These are phyloP conservation scores for Erysiphe pulchra DNA, from an alignment of 2,329 filamentous ascomycete genomes.

Conservation along the genomic window DNA sequence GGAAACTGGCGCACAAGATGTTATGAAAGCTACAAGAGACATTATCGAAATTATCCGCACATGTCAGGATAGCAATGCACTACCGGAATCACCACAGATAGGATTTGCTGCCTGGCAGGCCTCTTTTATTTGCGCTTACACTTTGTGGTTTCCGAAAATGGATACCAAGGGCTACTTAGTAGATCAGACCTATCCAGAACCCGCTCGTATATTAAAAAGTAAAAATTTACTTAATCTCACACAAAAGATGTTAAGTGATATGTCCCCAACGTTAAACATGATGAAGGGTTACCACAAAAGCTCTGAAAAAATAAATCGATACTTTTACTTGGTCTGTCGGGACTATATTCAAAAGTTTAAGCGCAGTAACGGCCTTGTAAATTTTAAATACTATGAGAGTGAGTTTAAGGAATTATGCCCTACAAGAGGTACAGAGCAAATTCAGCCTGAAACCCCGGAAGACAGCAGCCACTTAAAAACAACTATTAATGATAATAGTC, in stretches of 20 bases:
- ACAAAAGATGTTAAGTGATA: slow-evolving; percentile 23
- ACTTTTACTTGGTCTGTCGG: slow-evolving; percentile 24
- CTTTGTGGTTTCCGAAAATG: slow-evolving; percentile 41
- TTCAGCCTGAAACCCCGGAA: slow-evolving; percentile 8
- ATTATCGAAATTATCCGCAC: slow-evolving; percentile 39
- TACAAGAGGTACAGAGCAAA: slow-evolving; percentile 6
- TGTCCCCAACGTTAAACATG: slow-evolving; percentile 28
- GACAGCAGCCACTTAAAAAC: slow-evolving; percentile 8
- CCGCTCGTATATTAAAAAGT: neutral
- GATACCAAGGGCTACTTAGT: slow-evolving; percentile 30
- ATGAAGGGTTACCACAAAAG: slow-evolving; percentile 28
- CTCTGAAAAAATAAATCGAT: slow-evolving; percentile 25
- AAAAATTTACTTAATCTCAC: slow-evolving; percentile 17
- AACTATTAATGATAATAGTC: slow-evolving; percentile 9
- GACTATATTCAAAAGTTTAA: slow-evolving; percentile 18
- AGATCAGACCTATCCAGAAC: slow-evolving; percentile 1
- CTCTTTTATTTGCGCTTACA: slow-evolving; percentile 39
- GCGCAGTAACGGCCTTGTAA: slow-evolving; percentile 24
- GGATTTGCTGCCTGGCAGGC: slow-evolving; percentile 43
- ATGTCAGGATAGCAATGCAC: slow-evolving; percentile 29
- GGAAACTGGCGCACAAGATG: slow-evolving; percentile 31
- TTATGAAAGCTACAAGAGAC: slow-evolving; percentile 35
- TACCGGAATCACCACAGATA: slow-evolving; percentile 39
- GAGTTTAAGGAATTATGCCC: slow-evolving; percentile 27
- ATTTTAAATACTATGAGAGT: slow-evolving; percentile 24